A percentile compares a stretch with the other conserved stretches of the same genome.
Conservation (phyloP, 2,329 filamentous ascomycete genomes). For the Penicillium sp. region DNA sequence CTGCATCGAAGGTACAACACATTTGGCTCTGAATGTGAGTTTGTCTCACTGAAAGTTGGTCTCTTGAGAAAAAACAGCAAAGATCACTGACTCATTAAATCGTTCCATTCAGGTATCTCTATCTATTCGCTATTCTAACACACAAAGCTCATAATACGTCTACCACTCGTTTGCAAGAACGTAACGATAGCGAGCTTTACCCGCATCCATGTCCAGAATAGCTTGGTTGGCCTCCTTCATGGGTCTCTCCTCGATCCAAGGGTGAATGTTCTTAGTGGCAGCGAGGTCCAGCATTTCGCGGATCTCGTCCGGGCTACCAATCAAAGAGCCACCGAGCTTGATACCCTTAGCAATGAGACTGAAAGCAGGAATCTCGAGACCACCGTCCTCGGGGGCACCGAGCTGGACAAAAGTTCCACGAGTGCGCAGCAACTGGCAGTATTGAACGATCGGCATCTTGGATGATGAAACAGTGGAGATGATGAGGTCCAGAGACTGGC, state of each 20-base stretch:
- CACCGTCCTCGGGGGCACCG: slow-evolving; percentile 64
- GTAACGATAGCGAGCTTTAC: slow-evolving; percentile 50
- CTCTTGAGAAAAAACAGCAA: neutral
- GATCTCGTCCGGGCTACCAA: slow-evolving; percentile 47
- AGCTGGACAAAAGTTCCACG: slow-evolving; percentile 60
- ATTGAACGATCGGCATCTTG: slow-evolving; percentile 38
- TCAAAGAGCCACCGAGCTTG: slow-evolving; percentile 53
- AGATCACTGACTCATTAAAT: neutral
- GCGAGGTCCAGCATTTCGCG: slow-evolving; percentile 50
- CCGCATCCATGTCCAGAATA: slow-evolving; percentile 47
- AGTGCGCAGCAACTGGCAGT: slow-evolving; percentile 21
- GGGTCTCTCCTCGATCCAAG: slow-evolving; percentile 46
- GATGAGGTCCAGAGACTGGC: slow-evolving; percentile 57
- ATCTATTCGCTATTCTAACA: neutral
- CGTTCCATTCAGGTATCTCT: slow-evolving; percentile 2
- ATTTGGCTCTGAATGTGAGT: too few species aligned
- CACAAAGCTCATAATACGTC: neutral
- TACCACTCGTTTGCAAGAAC: slow-evolving; percentile 46
- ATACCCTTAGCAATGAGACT: slow-evolving; percentile 57
- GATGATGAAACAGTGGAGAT: slow-evolving; percentile 60
- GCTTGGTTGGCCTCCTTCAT: slow-evolving; percentile 50
- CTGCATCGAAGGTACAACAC: too few species aligned
- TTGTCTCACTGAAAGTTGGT: too few species aligned
- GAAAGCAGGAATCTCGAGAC: slow-evolving; percentile 59
- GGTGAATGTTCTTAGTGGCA: slow-evolving; percentile 41